Evolutionary conservation across 108 stramenopile genomes (phyloP), one percentile per base, ranked within the genome.

Genomic region (Cyclostephanos tholiformis): DNA sequence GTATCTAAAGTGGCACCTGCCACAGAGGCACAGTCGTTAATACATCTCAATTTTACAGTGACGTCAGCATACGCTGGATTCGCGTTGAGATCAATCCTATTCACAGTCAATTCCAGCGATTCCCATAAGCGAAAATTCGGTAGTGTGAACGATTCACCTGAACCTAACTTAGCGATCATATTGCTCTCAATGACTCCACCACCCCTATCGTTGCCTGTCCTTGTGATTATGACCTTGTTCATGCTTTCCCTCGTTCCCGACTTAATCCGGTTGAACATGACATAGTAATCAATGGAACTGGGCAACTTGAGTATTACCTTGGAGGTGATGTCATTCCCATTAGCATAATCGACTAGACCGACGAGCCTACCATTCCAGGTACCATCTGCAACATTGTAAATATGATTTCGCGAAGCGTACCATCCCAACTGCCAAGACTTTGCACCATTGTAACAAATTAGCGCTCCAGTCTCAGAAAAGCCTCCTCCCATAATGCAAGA

Each of bases 311-410:
- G n/a, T 14, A 56, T 4, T 14, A 68, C 67, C 9, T 56, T 57
- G 19, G 52, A 30, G 20, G 52, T 38, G 8, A 32, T 68, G 38
- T 68, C 53, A 53, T 68, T 68, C 9, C 10, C 67, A 41, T 68
- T 56, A 10, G 26, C 38, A 55, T 56, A 56, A 57, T 68, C 67
- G 9, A 68, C 67, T 56, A 57, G 32, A 35, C 67, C 67, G 56
- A 68, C 39, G 32, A 68, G 53, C 67, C 67, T 68, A 20, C 67
- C 67, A 2, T 30, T 56, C 67, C 55, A 68, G 17, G 57, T 53
- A 36, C 67, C 67, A 56, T 68, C 67, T 13, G 29, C 53, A 9
- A 39, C 55, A 55, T 68, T 68, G 67, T 56, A 68, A 12, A 19
- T 22, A 17, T 68, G 53, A 29, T 56, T 32, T 39, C 67, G 55